Evolutionary conservation across 2,329 filamentous ascomycete genomes (phyloP), one percentile per base, ranked within the genome.

Genomic region (Ascochyta lentis): DNA sequence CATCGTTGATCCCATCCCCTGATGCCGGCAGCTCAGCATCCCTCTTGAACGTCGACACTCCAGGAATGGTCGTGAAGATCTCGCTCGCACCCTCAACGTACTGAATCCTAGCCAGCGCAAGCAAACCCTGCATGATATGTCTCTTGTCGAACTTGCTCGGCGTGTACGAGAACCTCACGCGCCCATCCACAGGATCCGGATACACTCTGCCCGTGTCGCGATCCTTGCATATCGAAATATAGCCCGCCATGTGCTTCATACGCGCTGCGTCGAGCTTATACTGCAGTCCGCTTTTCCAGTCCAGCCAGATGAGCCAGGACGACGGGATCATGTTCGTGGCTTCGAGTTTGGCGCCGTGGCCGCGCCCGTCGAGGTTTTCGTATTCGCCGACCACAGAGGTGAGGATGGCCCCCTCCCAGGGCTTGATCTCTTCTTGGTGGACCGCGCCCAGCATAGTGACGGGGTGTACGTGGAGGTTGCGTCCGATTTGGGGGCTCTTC

Each of bases 331-430:
- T 93, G 66, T 84, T 84, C 1, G 85, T 85, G 9, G 87, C 81
- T 79, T 97, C 92, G 26, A 97, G 80, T 74, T 96, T 96, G 44
- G 83, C 82, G 35, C 94, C 94, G 66, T 97, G 91, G 54, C 92
- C 91, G 38, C 87, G 81, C 6, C 85, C 85, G 71, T 96, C 92
- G 0, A 93, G 81, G 64, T 97, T 89, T 61, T 96, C 90, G 64
- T 93, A 91, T 49, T 90, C 86, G 39, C 83, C 85, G 60, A 91
- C 88, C 16, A 93, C 87, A 4, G 86, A 84, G 0, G 93, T 97
- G 55, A 97, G 84, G 64, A 93, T 93, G 2, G 87, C 84, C 15
- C 92, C 89, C 82, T 87, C 81, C 82, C 82, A 81, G 1, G 74
- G 77, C n/a, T 81, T 83, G 19, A 88, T 82, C 33, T 90, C 87